These are phyloP conservation scores for Aureobasidium sp. DNA, from an alignment of 2,329 filamentous ascomycete genomes.

Conservation along the genomic window DNA sequence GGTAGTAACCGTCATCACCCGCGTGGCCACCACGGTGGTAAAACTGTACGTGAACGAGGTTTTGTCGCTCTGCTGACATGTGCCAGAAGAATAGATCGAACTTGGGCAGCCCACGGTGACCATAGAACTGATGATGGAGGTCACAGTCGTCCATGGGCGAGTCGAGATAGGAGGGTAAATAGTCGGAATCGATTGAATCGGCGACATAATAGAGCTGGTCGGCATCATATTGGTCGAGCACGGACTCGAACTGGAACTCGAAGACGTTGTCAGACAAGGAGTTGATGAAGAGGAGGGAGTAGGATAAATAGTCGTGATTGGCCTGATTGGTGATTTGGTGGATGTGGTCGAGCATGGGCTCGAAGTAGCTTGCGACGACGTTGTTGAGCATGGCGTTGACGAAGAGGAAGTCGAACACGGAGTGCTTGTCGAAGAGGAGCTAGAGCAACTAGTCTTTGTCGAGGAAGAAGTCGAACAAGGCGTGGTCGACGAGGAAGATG, in stretches of 20 bases:
- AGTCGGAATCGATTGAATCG: background rate
- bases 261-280: background rate
- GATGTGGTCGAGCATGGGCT: background rate
- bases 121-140: background rate
- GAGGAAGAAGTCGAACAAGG: background rate
- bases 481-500: background rate
- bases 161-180: background rate
- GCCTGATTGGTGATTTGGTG: background rate
- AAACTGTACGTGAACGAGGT: background rate
- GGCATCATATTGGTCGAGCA: background rate
- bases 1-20: background rate
- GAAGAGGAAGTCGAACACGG: background rate
- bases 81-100: background rate
- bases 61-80: background rate
- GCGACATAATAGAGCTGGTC: background rate
- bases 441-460: background rate
- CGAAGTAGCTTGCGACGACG: background rate
- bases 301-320: background rate
- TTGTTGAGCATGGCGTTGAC: background rate
- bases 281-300: background rate
- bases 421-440: background rate
- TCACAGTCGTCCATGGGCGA: background rate
- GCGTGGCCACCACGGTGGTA: slow-evolving; percentile 1
- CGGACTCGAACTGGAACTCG: background rate
- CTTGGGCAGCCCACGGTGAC: background rate